A percentile compares a stretch with the other conserved stretches of the same genome.
Conservation (phyloP, 208 protist species). For the Willaertia magna region DNA sequence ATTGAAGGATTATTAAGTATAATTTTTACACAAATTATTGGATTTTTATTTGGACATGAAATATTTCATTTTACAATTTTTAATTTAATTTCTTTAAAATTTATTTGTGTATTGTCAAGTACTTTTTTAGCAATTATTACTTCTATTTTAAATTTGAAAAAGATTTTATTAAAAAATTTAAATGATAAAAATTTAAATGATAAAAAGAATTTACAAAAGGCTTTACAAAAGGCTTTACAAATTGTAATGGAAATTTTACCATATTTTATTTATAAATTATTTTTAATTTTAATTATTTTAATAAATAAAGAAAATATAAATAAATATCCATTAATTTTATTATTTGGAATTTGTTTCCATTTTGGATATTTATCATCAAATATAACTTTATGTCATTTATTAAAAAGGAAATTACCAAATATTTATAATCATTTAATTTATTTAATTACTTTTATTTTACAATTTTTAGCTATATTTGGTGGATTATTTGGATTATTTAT, state of each 20-base stretch:
- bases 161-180: neutral
- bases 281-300: neutral
- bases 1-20: neutral
- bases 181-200: no score
- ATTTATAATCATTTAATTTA: neutral
- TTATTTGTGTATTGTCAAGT: neutral
- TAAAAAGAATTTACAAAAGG: neutral
- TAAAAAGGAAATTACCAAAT: neutral
- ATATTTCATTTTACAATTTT: neutral
- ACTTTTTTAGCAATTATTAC: neutral
- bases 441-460: neutral
- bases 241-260: neutral
- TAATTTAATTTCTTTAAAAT: neutral
- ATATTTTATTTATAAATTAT: neutral
- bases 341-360: neutral
- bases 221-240: neutral
- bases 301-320: neutral
- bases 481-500: neutral
- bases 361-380: neutral
- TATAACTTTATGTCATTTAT: neutral
- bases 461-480: neutral
- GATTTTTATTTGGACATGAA: neutral
- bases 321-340: neutral
- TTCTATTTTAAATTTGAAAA: neutral
- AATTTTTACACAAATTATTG: neutral